Percentiles rank a stretch among this genome's conserved stretches.
Evolutionary conservation across 2,329 filamentous ascomycete genomes (phyloP).

Genomic region (Onygenales sp.): DNA sequence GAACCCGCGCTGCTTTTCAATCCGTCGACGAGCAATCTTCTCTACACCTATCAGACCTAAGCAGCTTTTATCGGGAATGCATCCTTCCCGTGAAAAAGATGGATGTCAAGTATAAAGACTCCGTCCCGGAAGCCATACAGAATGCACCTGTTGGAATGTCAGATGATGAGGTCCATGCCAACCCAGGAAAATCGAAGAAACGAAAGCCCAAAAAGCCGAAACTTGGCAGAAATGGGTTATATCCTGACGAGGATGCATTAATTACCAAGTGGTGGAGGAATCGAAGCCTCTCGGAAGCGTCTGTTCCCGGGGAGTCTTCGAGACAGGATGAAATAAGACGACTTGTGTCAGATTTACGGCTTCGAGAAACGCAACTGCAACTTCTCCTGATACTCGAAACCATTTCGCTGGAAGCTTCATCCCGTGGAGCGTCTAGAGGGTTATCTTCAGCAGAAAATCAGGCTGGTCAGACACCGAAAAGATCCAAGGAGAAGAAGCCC

Average conservation of each 20-base stretch:
- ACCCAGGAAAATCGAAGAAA: slow-evolving; percentile 22
- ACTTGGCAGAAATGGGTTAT: slow-evolving; percentile 38
- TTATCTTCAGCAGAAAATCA: slow-evolving; percentile 13
- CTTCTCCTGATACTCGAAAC: slow-evolving; percentile 41
- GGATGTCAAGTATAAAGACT: slow-evolving; percentile 38
- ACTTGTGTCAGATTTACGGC: slow-evolving; percentile 33
- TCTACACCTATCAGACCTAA: slow-evolving; percentile 19
- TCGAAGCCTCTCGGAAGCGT: slow-evolving; percentile 19
- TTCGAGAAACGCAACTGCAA: slow-evolving; percentile 41
- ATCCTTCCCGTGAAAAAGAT: slow-evolving; percentile 37
- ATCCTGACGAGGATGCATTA: slow-evolving; percentile 34
- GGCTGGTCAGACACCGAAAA: slow-evolving; percentile 9
- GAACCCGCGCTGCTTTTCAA: slow-evolving; percentile 34
- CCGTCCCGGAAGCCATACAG: slow-evolving; percentile 30
- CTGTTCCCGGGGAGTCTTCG: slow-evolving; percentile 18
- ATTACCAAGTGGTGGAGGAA: slow-evolving; percentile 38
- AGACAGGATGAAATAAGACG: slow-evolving; percentile 31
- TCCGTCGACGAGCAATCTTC: slow-evolving; percentile 15
- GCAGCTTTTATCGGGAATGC: slow-evolving; percentile 31
- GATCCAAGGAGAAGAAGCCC: slow-evolving; percentile 19
- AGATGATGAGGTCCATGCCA: slow-evolving; percentile 22
- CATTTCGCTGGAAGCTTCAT: slow-evolving; percentile 31
- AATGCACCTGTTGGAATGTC: slow-evolving; percentile 27
- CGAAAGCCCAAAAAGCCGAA: slow-evolving; percentile 24
- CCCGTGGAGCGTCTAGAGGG: slow-evolving; percentile 2